Base-by-base conservation (phyloP, 2,329 filamentous ascomycete genomes). In the Nothophoma quercina region DNA sequence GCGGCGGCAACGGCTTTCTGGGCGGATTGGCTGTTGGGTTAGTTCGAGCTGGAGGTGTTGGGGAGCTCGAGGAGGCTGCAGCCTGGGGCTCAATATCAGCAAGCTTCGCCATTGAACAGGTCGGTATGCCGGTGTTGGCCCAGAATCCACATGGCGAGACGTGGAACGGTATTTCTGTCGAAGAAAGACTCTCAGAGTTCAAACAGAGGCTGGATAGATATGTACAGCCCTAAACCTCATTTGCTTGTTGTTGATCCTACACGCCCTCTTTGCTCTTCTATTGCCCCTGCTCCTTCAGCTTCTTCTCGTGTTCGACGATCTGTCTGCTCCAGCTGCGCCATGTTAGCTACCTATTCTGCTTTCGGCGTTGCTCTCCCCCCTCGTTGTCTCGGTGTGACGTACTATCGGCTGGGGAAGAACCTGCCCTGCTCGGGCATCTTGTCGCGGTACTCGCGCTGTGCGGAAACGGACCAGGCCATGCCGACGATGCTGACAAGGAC, bases 61-160 rank as follows among this genome's bases (percentile, higher is more conserved):
- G 59, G 12, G 64, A 73, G 58, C 78, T 90, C 32, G 85, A 87
- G 55, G 86, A 91, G 64, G 92, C 91, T 5, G 87, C 89, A 5
- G 80, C 85, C 0, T 93, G 88, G 85, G 95, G 88, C 4, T 88
- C 85, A 36, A 83, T 98, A 5, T 88, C 91, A 2, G 93, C 95
- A 7, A 93, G 92, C 67, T 95, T 96, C 73, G 91, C 91, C 13
- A 96, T 99, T 65, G 93, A 99, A 75, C 95, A 99, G 73, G 87
- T 96, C 44, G 93, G 95, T 0, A 85, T 96, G 72, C 93, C 93
- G 0, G 71, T 72, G 1, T 67, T 92, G 42, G 66, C 64, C 44
- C 60, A 64, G 5, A 55, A 39, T 38, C 15, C 48, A 25, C 51
- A 70, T 8, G 68, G 67, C 36, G 80, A 82, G 64, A 69, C 57